Evolutionary conservation across 768 basidiomycete genomes (phyloP).

Genomic region (Boletales sp.): DNA sequence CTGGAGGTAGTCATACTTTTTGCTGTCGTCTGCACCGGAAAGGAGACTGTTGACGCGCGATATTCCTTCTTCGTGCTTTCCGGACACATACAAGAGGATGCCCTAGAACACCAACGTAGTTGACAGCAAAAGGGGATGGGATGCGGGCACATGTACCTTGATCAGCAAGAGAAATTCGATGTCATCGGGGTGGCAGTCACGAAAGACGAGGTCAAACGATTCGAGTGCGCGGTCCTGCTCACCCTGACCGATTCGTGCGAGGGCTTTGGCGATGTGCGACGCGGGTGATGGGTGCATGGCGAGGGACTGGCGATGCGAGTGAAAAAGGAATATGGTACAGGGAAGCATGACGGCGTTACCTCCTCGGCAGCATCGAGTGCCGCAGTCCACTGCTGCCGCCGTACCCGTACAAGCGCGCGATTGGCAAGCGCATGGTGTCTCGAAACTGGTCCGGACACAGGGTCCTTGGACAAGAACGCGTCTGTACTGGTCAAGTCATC

Average conservation of each 20-base stretch:
- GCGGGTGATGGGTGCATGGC: not conserved
- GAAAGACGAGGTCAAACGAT: conserved; percentile 2
- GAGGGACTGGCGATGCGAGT: not conserved
- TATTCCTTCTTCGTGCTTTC: not conserved
- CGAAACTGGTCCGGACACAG: not conserved
- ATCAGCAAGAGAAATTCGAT: conserved; percentile 1
- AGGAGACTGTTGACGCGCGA: conserved; percentile 1
- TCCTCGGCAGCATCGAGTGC: not conserved
- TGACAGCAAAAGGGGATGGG: too few species aligned
- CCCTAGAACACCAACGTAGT: not conserved
- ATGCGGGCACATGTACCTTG: not conserved
- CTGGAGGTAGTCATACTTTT: not conserved
- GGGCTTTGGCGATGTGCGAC: conserved; percentile 4
- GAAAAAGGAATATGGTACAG: not conserved
- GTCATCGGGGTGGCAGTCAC: not conserved
- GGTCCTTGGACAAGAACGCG: not conserved
- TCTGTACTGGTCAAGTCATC: not conserved
- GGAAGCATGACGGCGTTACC: not conserved
- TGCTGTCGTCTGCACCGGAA: not conserved
- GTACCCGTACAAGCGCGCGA: conserved; percentile 1
- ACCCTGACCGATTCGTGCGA: not conserved
- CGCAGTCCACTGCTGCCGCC: not conserved
- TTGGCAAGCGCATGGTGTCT: not conserved
- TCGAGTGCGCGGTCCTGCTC: not conserved
- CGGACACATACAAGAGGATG: not conserved